phyloP scores from a whole-genome alignment of 1,284 basidiomycete genomes.

The Trametes versicolor region DNA sequence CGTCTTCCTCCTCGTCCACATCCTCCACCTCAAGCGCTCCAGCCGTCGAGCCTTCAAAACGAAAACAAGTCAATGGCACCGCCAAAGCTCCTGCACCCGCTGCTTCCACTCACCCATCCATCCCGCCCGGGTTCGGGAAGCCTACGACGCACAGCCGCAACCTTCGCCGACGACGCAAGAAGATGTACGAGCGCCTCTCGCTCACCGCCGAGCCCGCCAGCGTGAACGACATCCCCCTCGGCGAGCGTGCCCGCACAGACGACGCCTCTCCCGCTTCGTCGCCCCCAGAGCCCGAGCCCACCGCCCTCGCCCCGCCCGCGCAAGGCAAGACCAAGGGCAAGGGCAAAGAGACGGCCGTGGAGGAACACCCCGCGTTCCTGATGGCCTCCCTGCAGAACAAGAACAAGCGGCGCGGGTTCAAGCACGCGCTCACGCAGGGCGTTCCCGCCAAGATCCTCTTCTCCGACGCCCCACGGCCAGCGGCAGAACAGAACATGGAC shows the following conservation, averaged over 20 bases:
- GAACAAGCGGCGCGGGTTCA: slow-evolving; percentile 78
- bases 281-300: neutral
- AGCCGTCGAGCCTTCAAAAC: slow-evolving; percentile 14
- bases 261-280: slow-evolving; percentile 5
- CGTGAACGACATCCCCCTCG: slow-evolving; percentile 51
- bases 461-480: slow-evolving; percentile 34
- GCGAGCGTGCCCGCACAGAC: slow-evolving; percentile 28
- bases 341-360: slow-evolving; percentile 1
- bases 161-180: slow-evolving; percentile 63
- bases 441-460: slow-evolving; percentile 72
- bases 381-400: slow-evolving; percentile 76
- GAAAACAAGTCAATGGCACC: neutral
- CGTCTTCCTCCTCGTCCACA: slow-evolving; percentile 25
- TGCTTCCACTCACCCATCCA: slow-evolving; percentile 32
- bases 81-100: neutral
- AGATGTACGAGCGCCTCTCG: slow-evolving; percentile 48
- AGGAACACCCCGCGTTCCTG: slow-evolving; percentile 45
- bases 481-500: slow-evolving; percentile 22
- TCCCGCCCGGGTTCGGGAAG: slow-evolving; percentile 75
- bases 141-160: slow-evolving; percentile 73
- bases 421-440: slow-evolving; percentile 56
- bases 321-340: slow-evolving; percentile 16
- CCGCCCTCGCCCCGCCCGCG: neutral
- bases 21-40: slow-evolving; percentile 19
- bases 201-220: slow-evolving; percentile 29